Base-by-base conservation (phyloP, 1,284 basidiomycete species). In the Boletus mariae region DNA sequence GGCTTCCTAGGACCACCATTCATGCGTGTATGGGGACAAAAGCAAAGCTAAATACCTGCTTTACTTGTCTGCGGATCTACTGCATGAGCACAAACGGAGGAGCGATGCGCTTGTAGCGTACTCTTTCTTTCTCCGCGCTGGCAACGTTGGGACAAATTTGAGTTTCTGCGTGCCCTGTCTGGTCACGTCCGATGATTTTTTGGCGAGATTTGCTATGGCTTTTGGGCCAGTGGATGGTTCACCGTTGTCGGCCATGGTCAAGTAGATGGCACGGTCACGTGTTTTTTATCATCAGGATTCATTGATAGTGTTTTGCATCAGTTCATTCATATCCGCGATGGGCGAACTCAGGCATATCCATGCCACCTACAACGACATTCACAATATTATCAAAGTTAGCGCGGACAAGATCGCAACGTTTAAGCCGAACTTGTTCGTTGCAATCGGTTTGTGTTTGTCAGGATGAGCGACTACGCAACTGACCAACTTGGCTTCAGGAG, bases 341-440 rank as follows among this genome's bases (percentile, higher is more conserved):
- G 69, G 64, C 56, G 74, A 80, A 61, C 74, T 81, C 43, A 70
- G 83, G 61, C 89, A 91, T 64, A 61, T 80, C 66, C 81, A 75
- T 52, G 76, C 85, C 49, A 92, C 91, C 15, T 94, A 94, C 75
- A 90, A 93, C 60, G 85, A 92, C 35, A 83, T 93, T 56, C 90
- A 94, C 75, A 87, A 90, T 61, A 76, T 90, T 55, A 90, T 93
- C 60, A 80, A 81, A 61, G 72, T 71, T 10, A 74, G 77, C 7
- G 83, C 84, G 1, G 73, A 75, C 45, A 74, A 78, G 62, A 89
- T 93, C 59, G 82, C 80, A 26, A 66, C 81, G 38, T 93, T 90
- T 73, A 84, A 86, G 61, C 91, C 90, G 17, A 83, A 90, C 66
- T 71, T 91, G 57, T 75, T 93, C 64, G 80, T 93, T 57, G 90